These are phyloP conservation scores for Cyphellophora europaea DNA, from an alignment of 2,329 filamentous ascomycete species.

Conservation along the genomic window DNA sequence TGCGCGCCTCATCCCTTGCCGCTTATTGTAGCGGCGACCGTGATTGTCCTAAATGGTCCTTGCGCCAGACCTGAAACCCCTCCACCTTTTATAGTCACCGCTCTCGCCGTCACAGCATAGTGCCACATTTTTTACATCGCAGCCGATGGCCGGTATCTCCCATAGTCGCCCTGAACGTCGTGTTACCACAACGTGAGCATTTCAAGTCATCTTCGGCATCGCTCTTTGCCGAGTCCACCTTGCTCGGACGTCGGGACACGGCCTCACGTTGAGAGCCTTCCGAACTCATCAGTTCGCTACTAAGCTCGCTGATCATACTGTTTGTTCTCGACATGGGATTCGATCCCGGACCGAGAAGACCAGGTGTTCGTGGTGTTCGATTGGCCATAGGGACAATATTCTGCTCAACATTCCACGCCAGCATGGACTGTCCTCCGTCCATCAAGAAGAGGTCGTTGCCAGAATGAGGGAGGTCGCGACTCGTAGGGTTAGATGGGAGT, in stretches of 20 bases:
- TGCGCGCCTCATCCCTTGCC: too few relatives aligned
- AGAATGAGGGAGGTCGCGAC: constrained; percentile 5
- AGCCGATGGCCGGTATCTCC: constrained; percentile 10
- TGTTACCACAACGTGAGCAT: constrained; percentile 16
- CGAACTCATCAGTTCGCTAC: constrained; percentile 14
- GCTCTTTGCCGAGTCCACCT: background rate
- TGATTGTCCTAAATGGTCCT: too few relatives aligned
- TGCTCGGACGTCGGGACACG: too few relatives aligned
- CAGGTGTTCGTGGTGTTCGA: constrained; percentile 14
- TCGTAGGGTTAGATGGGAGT: constrained; percentile 6
- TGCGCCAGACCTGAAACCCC: too few relatives aligned
- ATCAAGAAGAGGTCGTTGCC: constrained; percentile 14
- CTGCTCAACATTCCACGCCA: constrained; percentile 14
- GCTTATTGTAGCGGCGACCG: too few relatives aligned
- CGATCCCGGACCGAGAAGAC: constrained; percentile 8
- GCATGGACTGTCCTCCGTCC: constrained; percentile 14
- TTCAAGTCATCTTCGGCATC: constrained; percentile 13
- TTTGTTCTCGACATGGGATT: constrained; percentile 13
- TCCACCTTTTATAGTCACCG: too few relatives aligned
- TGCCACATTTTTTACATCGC: constrained; percentile 17
- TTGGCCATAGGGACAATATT: constrained; percentile 16
- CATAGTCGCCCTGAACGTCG: constrained; percentile 15
- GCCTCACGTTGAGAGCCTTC: too few relatives aligned
- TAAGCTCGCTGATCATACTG: constrained; percentile 16
- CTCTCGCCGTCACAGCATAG: constrained; percentile 5